These are phyloP conservation scores for Neohortaea acidophila DNA, from an alignment of 495 filamentous ascomycete species.

Conservation along the genomic window DNA sequence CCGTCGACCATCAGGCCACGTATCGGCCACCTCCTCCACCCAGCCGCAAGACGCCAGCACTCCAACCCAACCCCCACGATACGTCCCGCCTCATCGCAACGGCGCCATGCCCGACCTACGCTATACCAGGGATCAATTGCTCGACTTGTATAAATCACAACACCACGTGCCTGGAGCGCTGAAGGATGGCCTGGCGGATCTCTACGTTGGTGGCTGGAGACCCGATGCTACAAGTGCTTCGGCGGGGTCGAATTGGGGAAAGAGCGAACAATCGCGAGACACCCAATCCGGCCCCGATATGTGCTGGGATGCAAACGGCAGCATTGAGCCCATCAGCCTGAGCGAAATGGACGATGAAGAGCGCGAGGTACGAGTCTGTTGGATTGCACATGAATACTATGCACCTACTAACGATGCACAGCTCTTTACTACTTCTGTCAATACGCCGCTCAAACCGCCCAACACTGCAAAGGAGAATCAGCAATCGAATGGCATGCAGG, in stretches of 20 bases:
- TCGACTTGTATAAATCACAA: slow-evolving; percentile 56
- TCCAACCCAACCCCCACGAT: slow-evolving; percentile 33
- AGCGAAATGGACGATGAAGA: slow-evolving; percentile 69
- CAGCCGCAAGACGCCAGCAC: slow-evolving; percentile 21
- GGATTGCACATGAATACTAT: not conserved
- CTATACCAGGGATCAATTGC: slow-evolving; percentile 72
- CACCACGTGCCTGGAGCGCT: slow-evolving; percentile 37
- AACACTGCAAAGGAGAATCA: slow-evolving; percentile 55
- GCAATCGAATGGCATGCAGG: slow-evolving; percentile 35
- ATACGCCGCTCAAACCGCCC: slow-evolving; percentile 80
- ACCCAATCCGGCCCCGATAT: slow-evolving; percentile 53
- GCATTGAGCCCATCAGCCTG: slow-evolving; percentile 55
- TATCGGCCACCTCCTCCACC: slow-evolving; percentile 25
- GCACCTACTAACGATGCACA: slow-evolving; percentile 21
- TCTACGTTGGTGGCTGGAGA: slow-evolving; percentile 64
- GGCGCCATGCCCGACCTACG: slow-evolving; percentile 41
- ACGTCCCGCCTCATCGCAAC: slow-evolving; percentile 49
- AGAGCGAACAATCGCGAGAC: slow-evolving; percentile 46
- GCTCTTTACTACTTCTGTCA: slow-evolving; percentile 73
- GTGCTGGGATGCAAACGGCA: slow-evolving; percentile 77
- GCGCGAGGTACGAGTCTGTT: slow-evolving; percentile 46
- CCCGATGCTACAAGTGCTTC: slow-evolving; percentile 49
- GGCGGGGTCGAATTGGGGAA: slow-evolving; percentile 55
- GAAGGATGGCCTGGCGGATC: slow-evolving; percentile 47
- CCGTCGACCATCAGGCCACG: slow-evolving; percentile 62